Conservation (phyloP, 768 basidiomycete species). For the Termitomyces sp. region DNA sequence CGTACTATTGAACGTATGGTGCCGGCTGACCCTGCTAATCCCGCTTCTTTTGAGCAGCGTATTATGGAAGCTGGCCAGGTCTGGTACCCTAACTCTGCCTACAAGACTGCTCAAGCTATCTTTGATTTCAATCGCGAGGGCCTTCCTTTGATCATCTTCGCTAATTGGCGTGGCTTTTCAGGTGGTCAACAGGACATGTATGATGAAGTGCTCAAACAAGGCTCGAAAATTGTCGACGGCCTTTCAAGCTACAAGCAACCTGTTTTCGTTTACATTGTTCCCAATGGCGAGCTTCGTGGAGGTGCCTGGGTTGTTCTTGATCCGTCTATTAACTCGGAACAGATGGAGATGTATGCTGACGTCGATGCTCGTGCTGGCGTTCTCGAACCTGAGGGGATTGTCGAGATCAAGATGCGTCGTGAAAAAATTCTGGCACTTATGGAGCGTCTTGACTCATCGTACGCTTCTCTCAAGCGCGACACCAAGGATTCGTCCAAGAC, state of each 20-base stretch:
- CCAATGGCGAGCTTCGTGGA: constrained; percentile 97
- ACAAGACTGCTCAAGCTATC: constrained; percentile 99
- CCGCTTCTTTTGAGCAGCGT: constrained; percentile 91
- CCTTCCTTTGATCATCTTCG: constrained; percentile 95
- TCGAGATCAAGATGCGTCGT: constrained; percentile 97
- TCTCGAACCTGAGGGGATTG: constrained; percentile 92
- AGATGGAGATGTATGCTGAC: constrained; percentile 99
- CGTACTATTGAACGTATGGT: constrained; percentile 95
- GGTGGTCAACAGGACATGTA: constrained; percentile 99
- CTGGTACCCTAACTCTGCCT: constrained; percentile 99
- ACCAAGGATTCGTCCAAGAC: constrained; percentile 72
- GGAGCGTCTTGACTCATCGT: constrained; percentile 87
- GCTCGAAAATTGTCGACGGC: constrained; percentile 98
- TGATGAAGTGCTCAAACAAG: constrained; percentile 95
- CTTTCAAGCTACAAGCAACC: constrained; percentile 96
- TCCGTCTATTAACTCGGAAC: constrained; percentile 92
- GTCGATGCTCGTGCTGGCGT: constrained; percentile 95
- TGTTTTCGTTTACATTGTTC: constrained; percentile 96
- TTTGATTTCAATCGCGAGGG: constrained; percentile 98
- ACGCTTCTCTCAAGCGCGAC: constrained; percentile 73
- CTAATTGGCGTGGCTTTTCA: constrained; percentile 99
- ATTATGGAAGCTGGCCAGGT: constrained; percentile 99
- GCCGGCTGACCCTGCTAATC: constrained; percentile 97
- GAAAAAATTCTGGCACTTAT: constrained; percentile 88
- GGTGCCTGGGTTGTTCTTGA: constrained; percentile 99